Conservation (phyloP, 345 rosid genomes). For the Eucalyptus leucophloia region DNA sequence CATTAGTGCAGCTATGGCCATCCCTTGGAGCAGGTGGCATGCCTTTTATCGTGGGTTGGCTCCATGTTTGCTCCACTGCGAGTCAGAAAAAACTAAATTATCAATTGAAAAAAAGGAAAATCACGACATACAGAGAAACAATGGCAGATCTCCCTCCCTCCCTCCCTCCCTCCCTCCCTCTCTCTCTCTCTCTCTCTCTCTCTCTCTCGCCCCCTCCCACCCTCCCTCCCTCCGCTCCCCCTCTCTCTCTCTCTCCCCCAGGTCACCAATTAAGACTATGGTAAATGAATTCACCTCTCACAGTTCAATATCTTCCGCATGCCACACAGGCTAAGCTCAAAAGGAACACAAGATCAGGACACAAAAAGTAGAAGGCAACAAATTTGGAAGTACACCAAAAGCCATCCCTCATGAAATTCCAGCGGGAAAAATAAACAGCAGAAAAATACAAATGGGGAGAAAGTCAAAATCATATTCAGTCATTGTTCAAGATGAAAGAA, state of each 20-base stretch:
- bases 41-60: conserved; percentile 60
- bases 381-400: neutral
- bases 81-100: neutral
- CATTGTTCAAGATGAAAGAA: neutral
- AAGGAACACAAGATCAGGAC: neutral
- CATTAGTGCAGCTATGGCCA: conserved; percentile 80
- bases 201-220: neutral
- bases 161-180: no score
- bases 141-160: no score
- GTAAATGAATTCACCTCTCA: neutral
- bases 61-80: conserved; percentile 76
- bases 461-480: neutral
- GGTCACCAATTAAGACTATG: neutral
- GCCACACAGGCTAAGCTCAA: neutral
- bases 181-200: neutral
- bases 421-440: neutral
- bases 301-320: neutral
- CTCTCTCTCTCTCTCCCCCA: neutral
- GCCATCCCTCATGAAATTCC: neutral
- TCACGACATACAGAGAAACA: neutral
- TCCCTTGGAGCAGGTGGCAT: conserved; percentile 77
- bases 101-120: neutral
- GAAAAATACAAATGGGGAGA: neutral
- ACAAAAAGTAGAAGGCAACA: neutral
- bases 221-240: no score